phyloP scores from a whole-genome alignment of 1,139 yeast genomes.

The Pichia sp. region DNA sequence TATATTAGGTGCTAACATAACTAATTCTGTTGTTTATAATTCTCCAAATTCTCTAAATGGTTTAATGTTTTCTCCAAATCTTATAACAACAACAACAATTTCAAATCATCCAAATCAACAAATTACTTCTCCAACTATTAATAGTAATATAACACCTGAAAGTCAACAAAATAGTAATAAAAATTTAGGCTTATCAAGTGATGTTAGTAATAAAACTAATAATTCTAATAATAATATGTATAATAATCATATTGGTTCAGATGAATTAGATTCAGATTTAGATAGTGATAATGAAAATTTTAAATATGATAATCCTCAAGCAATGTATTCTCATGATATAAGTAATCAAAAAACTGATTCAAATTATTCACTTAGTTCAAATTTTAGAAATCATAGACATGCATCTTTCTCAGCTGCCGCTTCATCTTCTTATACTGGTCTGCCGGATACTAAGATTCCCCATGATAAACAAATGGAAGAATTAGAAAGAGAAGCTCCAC shows the following conservation, averaged over 20 bases:
- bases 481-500: constrained; percentile 39
- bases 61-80: constrained; percentile 10
- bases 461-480: constrained; percentile 18
- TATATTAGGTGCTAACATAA: constrained; percentile 4
- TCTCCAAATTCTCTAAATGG: constrained; percentile 14
- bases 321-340: constrained; percentile 12
- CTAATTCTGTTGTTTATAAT: constrained; percentile 5
- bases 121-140: constrained; percentile 12
- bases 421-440: constrained; percentile 58
- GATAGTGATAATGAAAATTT: constrained; percentile 11
- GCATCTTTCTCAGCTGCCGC: constrained; percentile 82
- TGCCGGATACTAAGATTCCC: constrained; percentile 27
- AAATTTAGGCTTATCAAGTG: background rate
- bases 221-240: background rate
- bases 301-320: constrained; percentile 13
- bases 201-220: background rate
- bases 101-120: constrained; percentile 15
- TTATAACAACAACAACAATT: constrained; percentile 7
- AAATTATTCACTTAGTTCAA: constrained; percentile 1
- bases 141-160: constrained; percentile 11
- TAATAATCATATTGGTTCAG: constrained; percentile 7
- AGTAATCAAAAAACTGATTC: background rate
- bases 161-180: constrained; percentile 5
- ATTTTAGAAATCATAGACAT: constrained; percentile 40
- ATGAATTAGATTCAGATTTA: constrained; percentile 18